Percentiles rank a stretch among this genome's conserved stretches.
phyloP scores from a whole-genome alignment of 2,329 filamentous ascomycete species.

The Epichloe amarillans region DNA sequence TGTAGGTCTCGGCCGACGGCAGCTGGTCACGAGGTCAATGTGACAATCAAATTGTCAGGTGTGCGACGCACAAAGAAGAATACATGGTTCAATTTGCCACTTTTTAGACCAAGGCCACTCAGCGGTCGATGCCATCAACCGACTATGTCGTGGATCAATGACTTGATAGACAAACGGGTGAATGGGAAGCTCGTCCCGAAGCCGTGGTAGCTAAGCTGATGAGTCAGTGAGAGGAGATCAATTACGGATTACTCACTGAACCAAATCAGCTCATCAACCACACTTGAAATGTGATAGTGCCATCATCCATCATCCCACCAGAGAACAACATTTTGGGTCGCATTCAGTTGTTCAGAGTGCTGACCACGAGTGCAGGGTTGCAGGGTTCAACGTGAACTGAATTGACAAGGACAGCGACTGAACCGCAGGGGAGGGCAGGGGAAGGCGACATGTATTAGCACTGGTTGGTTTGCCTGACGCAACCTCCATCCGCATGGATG shows the following conservation, averaged over 20 bases:
- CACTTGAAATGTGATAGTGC: background rate
- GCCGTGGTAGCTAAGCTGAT: background rate
- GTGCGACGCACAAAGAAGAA: background rate
- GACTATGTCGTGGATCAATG: background rate
- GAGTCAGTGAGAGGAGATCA: background rate
- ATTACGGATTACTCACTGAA: background rate
- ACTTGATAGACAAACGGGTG: background rate
- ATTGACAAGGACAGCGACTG: background rate
- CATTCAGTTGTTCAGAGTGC: background rate
- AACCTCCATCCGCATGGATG: background rate
- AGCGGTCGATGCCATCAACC: background rate
- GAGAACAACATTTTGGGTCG: background rate
- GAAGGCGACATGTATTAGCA: background rate
- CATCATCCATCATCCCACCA: background rate
- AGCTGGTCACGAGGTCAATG: conserved; percentile 1
- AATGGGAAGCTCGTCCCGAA: background rate
- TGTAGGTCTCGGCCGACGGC: conserved; percentile 11
- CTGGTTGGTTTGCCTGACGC: background rate
- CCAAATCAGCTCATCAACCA: background rate
- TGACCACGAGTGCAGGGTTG: background rate
- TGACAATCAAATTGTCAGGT: background rate
- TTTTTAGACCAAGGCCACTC: background rate
- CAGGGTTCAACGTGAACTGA: background rate
- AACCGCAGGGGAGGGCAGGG: background rate
- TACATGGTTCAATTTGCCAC: no score